Evolutionary conservation across 2,329 filamentous ascomycete genomes (phyloP).

Genomic region (Beauveria medogensis): DNA sequence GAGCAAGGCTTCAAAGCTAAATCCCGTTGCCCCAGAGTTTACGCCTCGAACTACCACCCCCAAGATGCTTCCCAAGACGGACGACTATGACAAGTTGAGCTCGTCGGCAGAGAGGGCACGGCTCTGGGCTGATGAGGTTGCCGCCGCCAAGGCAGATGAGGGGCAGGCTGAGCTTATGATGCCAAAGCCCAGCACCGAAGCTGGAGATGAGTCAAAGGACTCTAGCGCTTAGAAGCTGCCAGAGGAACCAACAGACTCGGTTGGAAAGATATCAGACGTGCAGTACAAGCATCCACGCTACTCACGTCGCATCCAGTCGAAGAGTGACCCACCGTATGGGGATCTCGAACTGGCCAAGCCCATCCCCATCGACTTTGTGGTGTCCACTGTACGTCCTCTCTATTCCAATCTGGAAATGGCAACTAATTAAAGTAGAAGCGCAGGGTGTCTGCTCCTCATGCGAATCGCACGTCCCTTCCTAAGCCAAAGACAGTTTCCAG

Average conservation of each 20-base stretch:
- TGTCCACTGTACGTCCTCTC: conserved; percentile 1
- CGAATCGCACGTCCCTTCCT: neutral
- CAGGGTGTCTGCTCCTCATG: conserved; percentile 5
- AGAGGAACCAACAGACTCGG: conserved; percentile 15
- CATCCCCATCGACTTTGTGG: neutral
- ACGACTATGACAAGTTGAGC: conserved; percentile 1
- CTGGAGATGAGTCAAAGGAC: neutral
- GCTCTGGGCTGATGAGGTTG: conserved; percentile 24
- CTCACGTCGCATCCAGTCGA: conserved; percentile 38
- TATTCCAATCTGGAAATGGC: neutral
- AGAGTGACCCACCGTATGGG: conserved; percentile 34
- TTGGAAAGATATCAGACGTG: conserved; percentile 14
- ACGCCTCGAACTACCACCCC: conserved; percentile 32
- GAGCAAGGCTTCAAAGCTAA: conserved; percentile 32
- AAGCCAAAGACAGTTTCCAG: neutral
- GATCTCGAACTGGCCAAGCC: conserved; percentile 14
- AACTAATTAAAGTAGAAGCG: neutral
- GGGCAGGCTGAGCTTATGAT: neutral
- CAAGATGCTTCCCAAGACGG: neutral
- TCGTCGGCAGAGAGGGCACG: conserved; percentile 10
- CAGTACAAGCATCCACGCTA: conserved; percentile 29
- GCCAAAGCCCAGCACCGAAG: neutral
- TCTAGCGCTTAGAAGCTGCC: conserved; percentile 16
- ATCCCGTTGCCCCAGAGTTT: conserved; percentile 48
- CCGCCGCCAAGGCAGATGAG: conserved; percentile 17